Base-by-base conservation (phyloP, 192 early-diverging fungal species). In the Ambispora gerdemannii region DNA sequence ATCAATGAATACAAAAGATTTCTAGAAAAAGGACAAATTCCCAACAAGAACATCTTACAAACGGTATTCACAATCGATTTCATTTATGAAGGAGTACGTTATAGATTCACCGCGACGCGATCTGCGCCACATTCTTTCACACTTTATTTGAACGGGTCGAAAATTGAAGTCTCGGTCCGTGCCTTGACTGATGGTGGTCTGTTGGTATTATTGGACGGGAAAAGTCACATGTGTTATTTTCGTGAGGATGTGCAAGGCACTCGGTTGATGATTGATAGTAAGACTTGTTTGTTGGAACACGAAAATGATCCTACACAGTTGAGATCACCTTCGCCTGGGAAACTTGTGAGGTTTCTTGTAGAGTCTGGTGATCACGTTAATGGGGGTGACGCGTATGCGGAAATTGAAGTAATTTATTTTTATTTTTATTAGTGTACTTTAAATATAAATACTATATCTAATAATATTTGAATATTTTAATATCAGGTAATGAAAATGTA, bases 401-500 rank as follows among this genome's bases (percentile, higher is more conserved):
- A 99, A 75, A 98, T 99, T 76, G 97, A 99, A 85, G 88, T 90
- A 68, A 63, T 47, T 19, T 8, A 20, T 7, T 32, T 4, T 19
- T 15, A 31, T 31, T 31, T 0, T 0, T n/a, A 47, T 49, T 20
- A 27, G 28, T 17, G 19, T 32, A 50, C 2, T 53, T 32, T 6
- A n/a, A 22, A 3, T 2, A 30, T 51, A 47, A 28, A 19, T 4
- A 36, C 27, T 24, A 47, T 8, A 63, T 28, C 13, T 13, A 59
- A 15, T 60, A 63, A 67, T 62, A 30, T 27, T 47, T 51, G 36
- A 0, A 34, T 36, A 36, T 35, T 1, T 34, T 61, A 43, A 38
- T 6, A 43, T 33, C 68, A 82, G 80, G 94, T 96, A 52, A 99
- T 99, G 97, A 99, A 99, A 84, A 99, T 99, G 97, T 96, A 97